phyloP scores from a whole-genome alignment of 176 grass and related monocot species.

The Echinochloa phyllopogon region DNA sequence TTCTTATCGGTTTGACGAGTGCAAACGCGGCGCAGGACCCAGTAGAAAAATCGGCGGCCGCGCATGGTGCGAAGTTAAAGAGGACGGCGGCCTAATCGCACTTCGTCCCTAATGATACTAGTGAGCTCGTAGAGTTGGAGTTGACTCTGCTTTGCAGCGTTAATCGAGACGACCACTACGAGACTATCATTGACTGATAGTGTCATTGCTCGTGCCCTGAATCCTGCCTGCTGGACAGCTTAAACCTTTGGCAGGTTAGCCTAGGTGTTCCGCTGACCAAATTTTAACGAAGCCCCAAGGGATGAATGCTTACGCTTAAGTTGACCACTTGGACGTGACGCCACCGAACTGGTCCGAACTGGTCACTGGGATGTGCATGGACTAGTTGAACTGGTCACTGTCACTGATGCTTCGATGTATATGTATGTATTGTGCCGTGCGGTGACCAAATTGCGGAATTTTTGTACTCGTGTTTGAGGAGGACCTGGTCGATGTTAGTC shows the following conservation, averaged over 20 bases:
- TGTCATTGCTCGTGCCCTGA: background rate
- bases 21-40: background rate
- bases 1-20: slow-evolving; percentile 29
- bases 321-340: background rate
- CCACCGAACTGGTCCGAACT: background rate
- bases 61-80: background rate
- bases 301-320: background rate
- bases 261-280: background rate
- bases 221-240: background rate
- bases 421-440: background rate
- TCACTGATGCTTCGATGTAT: background rate
- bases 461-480: background rate
- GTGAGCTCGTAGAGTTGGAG: background rate
- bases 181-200: background rate
- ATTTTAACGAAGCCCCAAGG: background rate
- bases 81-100: slow-evolving; percentile 27
- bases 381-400: slow-evolving; percentile 14
- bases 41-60: background rate
- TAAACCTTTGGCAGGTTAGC: background rate
- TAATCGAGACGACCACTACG: background rate
- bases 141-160: slow-evolving; percentile 1
- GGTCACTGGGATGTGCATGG: background rate
- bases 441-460: background rate
- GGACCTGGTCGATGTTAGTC: slow-evolving; percentile 13
- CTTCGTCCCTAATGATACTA: background rate